Evolutionary conservation across 768 basidiomycete species (phyloP).

Genomic region (Suillus lakei): DNA sequence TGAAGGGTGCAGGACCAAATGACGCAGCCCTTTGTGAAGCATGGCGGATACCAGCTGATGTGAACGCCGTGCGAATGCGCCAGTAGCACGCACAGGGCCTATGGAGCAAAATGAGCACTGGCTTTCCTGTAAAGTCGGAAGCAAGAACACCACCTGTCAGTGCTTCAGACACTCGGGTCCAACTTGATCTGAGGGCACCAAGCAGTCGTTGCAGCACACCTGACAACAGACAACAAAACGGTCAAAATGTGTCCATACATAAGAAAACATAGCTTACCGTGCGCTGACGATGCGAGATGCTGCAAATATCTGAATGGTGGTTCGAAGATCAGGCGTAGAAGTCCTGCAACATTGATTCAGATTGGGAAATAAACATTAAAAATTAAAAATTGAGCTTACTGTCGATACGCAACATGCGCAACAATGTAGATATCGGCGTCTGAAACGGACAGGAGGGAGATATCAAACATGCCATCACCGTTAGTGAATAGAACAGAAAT

Average conservation of each 20-base stretch:
- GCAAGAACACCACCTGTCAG: not conserved
- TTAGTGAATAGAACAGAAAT: not conserved
- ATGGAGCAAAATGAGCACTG: not conserved
- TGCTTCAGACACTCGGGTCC: not conserved
- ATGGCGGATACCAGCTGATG: not conserved
- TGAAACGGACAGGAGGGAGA: too few relatives aligned
- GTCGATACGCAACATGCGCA: too few relatives aligned
- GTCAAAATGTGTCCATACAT: not conserved
- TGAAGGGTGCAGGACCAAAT: not conserved
- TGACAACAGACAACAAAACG: not conserved
- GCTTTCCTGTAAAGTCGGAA: not conserved
- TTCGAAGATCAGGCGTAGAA: not conserved
- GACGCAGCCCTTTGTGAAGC: not conserved
- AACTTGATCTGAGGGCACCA: not conserved
- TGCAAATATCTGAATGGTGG: not conserved
- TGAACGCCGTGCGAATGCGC: not conserved
- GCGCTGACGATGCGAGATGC: not conserved
- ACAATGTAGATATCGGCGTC: too few relatives aligned
- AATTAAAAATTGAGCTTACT: too few relatives aligned
- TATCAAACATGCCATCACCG: constrained; percentile 3
- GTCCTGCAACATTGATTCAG: too few relatives aligned
- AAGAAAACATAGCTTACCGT: not conserved
- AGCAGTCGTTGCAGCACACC: not conserved
- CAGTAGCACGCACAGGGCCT: not conserved
- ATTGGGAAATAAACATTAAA: too few relatives aligned